These are phyloP conservation scores for Plasmodium ovale DNA, from an alignment of 169 alveolate genomes.

Conservation along the genomic window DNA sequence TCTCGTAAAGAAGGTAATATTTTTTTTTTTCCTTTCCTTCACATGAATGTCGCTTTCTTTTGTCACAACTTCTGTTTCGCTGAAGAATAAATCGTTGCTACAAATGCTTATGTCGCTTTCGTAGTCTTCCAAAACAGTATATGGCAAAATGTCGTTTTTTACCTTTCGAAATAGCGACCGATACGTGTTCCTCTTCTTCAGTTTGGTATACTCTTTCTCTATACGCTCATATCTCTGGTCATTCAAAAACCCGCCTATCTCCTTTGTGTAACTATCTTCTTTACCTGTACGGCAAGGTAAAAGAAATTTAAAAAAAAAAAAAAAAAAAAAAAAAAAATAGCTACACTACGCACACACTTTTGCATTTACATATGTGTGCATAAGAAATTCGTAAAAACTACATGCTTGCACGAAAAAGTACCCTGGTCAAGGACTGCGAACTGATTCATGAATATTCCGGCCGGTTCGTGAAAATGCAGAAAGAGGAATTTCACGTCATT, in stretches of 20 bases:
- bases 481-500: slow-evolving; percentile 36
- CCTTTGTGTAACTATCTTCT: slow-evolving; percentile 20
- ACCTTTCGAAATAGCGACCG: slow-evolving; percentile 5
- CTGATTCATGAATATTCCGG: slow-evolving; percentile 58
- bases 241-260: slow-evolving; percentile 46
- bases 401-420: not conserved
- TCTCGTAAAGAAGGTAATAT: not conserved
- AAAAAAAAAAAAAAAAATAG: not conserved
- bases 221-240: slow-evolving; percentile 12
- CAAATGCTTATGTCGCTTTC: slow-evolving; percentile 71
- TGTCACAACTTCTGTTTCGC: slow-evolving; percentile 56
- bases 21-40: slow-evolving; percentile 26
- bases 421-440: slow-evolving; percentile 40
- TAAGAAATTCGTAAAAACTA: not conserved
- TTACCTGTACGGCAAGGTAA: slow-evolving; percentile 1
- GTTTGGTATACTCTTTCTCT: slow-evolving; percentile 12
- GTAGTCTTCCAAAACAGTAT: slow-evolving; percentile 16
- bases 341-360: not conserved
- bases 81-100: slow-evolving; percentile 46
- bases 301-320: not conserved
- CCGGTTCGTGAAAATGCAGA: slow-evolving; percentile 62
- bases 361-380: not conserved
- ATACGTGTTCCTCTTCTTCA: slow-evolving; percentile 7
- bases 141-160: slow-evolving; percentile 8
- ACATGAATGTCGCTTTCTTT: slow-evolving; percentile 8